Conservation (phyloP, 1,284 basidiomycete genomes). For the Puccinia hordei region DNA sequence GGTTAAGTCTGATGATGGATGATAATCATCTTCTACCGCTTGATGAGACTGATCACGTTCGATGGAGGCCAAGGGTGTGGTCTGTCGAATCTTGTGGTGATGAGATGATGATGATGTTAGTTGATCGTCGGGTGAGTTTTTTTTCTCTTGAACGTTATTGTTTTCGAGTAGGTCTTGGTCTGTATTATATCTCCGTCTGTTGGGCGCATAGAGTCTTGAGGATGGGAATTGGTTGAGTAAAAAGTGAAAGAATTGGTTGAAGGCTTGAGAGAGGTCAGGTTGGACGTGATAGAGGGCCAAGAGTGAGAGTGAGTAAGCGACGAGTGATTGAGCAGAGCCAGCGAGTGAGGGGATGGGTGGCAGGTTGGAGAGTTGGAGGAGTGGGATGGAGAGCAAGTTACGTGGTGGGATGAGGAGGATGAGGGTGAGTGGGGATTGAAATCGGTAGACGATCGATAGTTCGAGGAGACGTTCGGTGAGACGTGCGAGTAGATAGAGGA, state of each 20-base stretch:
- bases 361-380: no score
- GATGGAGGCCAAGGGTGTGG: no score
- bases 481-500: conserved; percentile 70
- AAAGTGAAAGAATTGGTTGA: not conserved
- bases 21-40: conserved; percentile 65
- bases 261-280: not conserved
- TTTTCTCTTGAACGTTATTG: not conserved
- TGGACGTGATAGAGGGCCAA: conserved; percentile 12
- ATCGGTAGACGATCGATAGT: conserved; percentile 69
- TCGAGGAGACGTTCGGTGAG: conserved; percentile 71
- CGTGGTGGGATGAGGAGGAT: conserved; percentile 5
- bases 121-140: no score
- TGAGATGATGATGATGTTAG: no score
- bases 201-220: not conserved
- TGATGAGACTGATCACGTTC: not conserved
- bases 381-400: conserved; percentile 18
- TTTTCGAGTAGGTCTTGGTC: not conserved
- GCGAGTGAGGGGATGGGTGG: no score
- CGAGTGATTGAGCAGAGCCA: no score
- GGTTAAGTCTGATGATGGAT: no score
- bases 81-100: no score
- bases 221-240: not conserved
- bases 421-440: conserved; percentile 19
- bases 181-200: not conserved
- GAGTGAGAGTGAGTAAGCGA: not conserved